phyloP scores from a whole-genome alignment of 1,284 basidiomycete species.

The Heterobasidion occidentale region DNA sequence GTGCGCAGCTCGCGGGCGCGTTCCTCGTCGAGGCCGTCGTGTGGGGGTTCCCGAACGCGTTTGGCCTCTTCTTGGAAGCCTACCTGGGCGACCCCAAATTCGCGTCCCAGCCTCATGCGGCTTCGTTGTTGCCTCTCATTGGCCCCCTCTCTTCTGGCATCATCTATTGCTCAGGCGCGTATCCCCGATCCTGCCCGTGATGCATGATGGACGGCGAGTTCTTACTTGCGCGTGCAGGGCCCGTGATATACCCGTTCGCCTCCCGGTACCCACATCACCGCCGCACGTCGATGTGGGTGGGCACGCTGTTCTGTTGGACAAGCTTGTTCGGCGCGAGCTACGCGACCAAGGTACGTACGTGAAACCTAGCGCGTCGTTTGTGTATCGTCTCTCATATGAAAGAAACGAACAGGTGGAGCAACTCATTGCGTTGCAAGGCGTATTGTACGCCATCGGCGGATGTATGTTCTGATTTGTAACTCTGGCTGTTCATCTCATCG shows the following conservation, averaged over 20 bases:
- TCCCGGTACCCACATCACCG: slow-evolving; percentile 22
- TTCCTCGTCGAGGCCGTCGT: slow-evolving; percentile 17
- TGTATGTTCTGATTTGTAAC: slow-evolving; percentile 16
- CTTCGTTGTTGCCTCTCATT: slow-evolving; percentile 24
- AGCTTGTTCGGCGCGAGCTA: slow-evolving; percentile 29
- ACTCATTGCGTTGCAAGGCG: slow-evolving; percentile 29
- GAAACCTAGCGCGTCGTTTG: neutral
- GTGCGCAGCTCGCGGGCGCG: slow-evolving; percentile 24
- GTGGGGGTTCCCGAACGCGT: slow-evolving; percentile 27
- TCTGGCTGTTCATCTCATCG: neutral
- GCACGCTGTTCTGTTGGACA: slow-evolving; percentile 19
- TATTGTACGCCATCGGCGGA: slow-evolving; percentile 29
- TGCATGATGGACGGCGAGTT: neutral
- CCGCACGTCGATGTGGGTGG: slow-evolving; percentile 22
- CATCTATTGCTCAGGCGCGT: slow-evolving; percentile 24
- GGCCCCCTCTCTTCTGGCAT: slow-evolving; percentile 25
- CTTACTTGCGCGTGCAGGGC: slow-evolving; percentile 7
- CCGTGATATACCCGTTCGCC: slow-evolving; percentile 20
- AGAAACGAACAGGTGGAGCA: slow-evolving; percentile 17
- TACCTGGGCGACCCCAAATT: slow-evolving; percentile 23
- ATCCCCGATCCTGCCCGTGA: neutral
- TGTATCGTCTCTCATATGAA: neutral
- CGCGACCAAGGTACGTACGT: slow-evolving; percentile 18
- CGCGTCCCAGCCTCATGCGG: slow-evolving; percentile 17
- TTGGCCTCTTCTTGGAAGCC: slow-evolving; percentile 23